Conservation (phyloP, 2,329 filamentous ascomycete genomes). For the Penicillium nordicum region DNA sequence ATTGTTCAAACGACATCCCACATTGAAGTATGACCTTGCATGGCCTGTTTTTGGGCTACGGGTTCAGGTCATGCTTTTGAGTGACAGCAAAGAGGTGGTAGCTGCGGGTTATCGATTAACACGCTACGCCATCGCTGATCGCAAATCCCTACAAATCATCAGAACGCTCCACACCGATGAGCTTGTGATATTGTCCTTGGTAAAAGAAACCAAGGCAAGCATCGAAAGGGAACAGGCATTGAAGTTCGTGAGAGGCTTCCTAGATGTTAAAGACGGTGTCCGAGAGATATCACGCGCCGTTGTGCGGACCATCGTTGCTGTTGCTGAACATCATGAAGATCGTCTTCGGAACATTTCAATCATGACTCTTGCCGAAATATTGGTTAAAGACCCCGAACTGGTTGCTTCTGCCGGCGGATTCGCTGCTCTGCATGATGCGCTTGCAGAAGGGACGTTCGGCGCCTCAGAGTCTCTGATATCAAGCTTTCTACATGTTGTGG, state of each 20-base stretch:
- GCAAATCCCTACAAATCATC: constrained; percentile 83
- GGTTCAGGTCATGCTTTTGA: constrained; percentile 93
- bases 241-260: constrained; percentile 91
- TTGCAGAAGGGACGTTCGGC: constrained; percentile 87
- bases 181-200: constrained; percentile 83
- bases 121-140: constrained; percentile 89
- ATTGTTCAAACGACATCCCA: constrained; percentile 88
- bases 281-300: constrained; percentile 82
- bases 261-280: constrained; percentile 91
- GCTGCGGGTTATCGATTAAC: constrained; percentile 92
- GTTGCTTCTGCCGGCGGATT: constrained; percentile 81
- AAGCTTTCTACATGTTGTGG: constrained; percentile 85
- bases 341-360: constrained; percentile 85
- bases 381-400: constrained; percentile 78
- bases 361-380: constrained; percentile 86
- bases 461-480: constrained; percentile 84
- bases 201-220: constrained; percentile 95
- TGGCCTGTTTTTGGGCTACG: constrained; percentile 93
- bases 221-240: constrained; percentile 95
- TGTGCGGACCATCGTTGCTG: constrained; percentile 82
- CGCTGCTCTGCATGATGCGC: constrained; percentile 80
- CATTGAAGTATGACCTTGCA: constrained; percentile 91
- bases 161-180: constrained; percentile 86
- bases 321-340: constrained; percentile 83
- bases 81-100: constrained; percentile 91